phyloP scores from a whole-genome alignment of 2,329 filamentous ascomycete genomes.

The Fusarium sp. region DNA sequence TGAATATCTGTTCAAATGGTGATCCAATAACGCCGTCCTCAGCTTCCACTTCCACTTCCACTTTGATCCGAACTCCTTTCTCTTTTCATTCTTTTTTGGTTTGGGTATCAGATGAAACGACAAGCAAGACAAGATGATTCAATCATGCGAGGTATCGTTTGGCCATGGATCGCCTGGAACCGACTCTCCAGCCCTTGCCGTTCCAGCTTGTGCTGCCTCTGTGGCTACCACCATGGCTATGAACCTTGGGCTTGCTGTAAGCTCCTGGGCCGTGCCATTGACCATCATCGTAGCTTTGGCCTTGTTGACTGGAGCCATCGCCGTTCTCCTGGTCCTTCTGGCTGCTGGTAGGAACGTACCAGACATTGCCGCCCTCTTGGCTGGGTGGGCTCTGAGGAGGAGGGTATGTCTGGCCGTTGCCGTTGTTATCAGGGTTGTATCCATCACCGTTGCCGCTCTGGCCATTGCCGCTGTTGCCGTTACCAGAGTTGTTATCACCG shows the following conservation, averaged over 20 bases:
- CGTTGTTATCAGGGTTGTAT: not conserved
- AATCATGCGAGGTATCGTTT: constrained; percentile 35
- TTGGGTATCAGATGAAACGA: constrained; percentile 26
- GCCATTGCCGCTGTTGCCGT: constrained; percentile 10
- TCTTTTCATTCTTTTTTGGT: not conserved
- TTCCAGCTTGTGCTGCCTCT: constrained; percentile 16
- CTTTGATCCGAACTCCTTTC: constrained; percentile 2
- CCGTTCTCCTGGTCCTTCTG: not conserved
- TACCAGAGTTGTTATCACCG: not conserved
- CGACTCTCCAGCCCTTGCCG: constrained; percentile 14
- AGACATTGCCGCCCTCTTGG: not conserved
- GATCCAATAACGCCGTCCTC: constrained; percentile 22
- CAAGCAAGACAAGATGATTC: not conserved
- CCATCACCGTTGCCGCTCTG: constrained; percentile 9
- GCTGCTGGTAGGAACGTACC: not conserved
- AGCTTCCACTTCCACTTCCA: not conserved
- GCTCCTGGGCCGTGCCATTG: constrained; percentile 21
- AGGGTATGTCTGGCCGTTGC: not conserved
- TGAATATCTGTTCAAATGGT: constrained; percentile 9
- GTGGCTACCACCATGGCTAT: constrained; percentile 7
- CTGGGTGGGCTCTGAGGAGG: not conserved
- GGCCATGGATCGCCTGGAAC: constrained; percentile 27
- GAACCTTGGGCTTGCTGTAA: constrained; percentile 5
- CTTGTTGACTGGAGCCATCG: not conserved
- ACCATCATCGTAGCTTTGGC: constrained; percentile 14